phyloP scores from a whole-genome alignment of 768 basidiomycete species.

The Hygrophoropsis aurantiaca region DNA sequence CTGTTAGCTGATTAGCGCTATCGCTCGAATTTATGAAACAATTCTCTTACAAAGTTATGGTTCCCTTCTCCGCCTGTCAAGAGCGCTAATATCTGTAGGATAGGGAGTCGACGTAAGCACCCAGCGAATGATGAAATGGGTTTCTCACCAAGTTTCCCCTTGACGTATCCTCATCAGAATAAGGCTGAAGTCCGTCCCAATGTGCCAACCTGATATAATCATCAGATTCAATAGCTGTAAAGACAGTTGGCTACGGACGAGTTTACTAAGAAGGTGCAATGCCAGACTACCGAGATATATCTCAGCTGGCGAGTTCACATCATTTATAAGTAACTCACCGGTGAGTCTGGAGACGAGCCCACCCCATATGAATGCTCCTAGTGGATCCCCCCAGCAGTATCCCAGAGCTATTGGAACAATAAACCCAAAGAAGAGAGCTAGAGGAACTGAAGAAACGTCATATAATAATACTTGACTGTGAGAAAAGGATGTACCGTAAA shows the following conservation, averaged over 20 bases:
- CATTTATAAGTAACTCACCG: slow-evolving; percentile 39
- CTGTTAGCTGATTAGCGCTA: slow-evolving; percentile 23
- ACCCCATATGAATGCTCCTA: slow-evolving; percentile 71
- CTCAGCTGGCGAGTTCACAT: neutral
- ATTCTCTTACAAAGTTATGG: slow-evolving; percentile 64
- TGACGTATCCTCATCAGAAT: slow-evolving; percentile 79
- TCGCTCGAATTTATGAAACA: neutral
- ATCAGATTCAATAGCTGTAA: neutral
- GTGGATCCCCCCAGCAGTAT: slow-evolving; percentile 56
- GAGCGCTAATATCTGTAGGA: slow-evolving; percentile 57
- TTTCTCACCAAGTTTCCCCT: slow-evolving; percentile 71
- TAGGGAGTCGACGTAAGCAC: neutral
- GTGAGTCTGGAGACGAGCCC: slow-evolving; percentile 63
- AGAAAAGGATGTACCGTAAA: slow-evolving; percentile 47
- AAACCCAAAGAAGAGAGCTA: slow-evolving; percentile 62
- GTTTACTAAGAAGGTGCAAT: slow-evolving; percentile 70
- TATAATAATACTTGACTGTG: neutral
- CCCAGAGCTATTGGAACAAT: slow-evolving; percentile 58
- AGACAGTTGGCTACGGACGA: slow-evolving; percentile 45
- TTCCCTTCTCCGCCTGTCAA: slow-evolving; percentile 78
- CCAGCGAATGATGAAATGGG: slow-evolving; percentile 13
- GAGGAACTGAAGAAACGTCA: slow-evolving; percentile 41
- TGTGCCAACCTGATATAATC: slow-evolving; percentile 58
- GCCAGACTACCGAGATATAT: slow-evolving; percentile 50
- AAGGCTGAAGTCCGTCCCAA: slow-evolving; percentile 79